Evolutionary conservation across 495 filamentous ascomycete species (phyloP), one percentile per base, ranked within the genome.

Genomic region (Tuber umbilicatum): DNA sequence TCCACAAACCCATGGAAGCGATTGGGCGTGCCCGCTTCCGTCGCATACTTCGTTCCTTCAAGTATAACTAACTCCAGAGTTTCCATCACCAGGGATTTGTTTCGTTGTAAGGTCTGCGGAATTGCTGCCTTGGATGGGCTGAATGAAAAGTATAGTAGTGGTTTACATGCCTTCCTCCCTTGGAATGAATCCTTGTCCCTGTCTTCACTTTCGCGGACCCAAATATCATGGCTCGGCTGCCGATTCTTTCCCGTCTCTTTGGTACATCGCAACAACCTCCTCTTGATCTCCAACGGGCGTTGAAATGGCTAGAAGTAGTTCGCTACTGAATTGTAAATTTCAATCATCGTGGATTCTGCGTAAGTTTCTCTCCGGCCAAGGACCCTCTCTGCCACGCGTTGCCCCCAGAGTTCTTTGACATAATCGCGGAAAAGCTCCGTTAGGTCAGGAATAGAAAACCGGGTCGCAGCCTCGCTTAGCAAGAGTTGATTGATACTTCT

Each of bases 131-230:
- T 42, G 3, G 71, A 67, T 31, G 71, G 50, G 40, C 27, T 37
- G 38, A 31, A 68, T 2, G 39, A 55, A 16, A 73, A 73, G 23
- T 73, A 68, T 9, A 73, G 50, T 2, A 73, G 10, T 31, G 71
- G 37, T 27, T 67, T 40, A n/a, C 55, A 68, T 31, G 50, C 71
- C 37, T 73, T 73, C 42, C 38, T 38, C 19, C 71, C 71, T 43
- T 42, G 50, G 23, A 73, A 73, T 16, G 55, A 43, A 40, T 73
- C 71, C 19, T 41, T 27, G n/a, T 42, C 27, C 19, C 23, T 21
- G 16, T 67, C 12, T 17, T 68, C 37, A 41, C 41, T 67, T 41
- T 73, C 38, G 0, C 38, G 19, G 5, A 73, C 23, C 50, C 21
- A 73, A 27, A 73, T 68, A 31, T 39, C 16, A 10, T 73, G 71